Percentiles rank a stretch among this genome's conserved stretches.
These are phyloP conservation scores for Kwoniella europaea DNA, from an alignment of 768 basidiomycete species.

Conservation along the genomic window DNA sequence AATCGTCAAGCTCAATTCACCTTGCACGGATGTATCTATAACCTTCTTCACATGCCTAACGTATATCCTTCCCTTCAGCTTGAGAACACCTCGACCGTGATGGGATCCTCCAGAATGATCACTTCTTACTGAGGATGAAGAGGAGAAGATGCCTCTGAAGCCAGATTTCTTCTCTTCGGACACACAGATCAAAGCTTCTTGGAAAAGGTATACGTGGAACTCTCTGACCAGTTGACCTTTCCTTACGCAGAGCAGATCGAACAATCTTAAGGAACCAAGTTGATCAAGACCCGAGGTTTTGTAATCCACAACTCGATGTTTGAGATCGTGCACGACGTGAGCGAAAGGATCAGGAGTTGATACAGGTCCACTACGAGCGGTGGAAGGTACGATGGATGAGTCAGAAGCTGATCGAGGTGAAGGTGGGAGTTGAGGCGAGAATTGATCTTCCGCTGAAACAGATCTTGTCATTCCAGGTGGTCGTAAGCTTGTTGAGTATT, in stretches of 20 bases:
- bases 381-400: conserved; percentile 9
- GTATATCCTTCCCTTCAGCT: conserved; percentile 93
- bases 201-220: conserved; percentile 96
- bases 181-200: conserved; percentile 97
- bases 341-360: conserved; percentile 62
- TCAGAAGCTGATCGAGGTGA: conserved; percentile 36
- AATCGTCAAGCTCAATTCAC: conserved; percentile 92
- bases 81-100: conserved; percentile 64
- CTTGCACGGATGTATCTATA: conserved; percentile 69
- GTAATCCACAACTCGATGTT: conserved; percentile 91
- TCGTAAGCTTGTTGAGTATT: conserved; percentile 37
- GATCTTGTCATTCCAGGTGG: conserved; percentile 21
- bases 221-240: conserved; percentile 88
- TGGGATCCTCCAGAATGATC: conserved; percentile 28
- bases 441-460: conserved; percentile 16
- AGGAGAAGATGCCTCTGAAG: conserved; percentile 72
- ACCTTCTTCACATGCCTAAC: conserved; percentile 92
- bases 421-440: conserved; percentile 40
- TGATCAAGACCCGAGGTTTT: conserved; percentile 83
- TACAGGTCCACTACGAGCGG: conserved; percentile 11
- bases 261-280: conserved; percentile 87
- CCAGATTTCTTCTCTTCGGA: conserved; percentile 91
- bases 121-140: conserved; percentile 35
- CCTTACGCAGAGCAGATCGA: conserved; percentile 85
- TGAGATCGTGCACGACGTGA: conserved; percentile 84